Evolutionary conservation across 2,329 filamentous ascomycete genomes (phyloP), one percentile per base, ranked within the genome.

Genomic region (Capronia americana): DNA sequence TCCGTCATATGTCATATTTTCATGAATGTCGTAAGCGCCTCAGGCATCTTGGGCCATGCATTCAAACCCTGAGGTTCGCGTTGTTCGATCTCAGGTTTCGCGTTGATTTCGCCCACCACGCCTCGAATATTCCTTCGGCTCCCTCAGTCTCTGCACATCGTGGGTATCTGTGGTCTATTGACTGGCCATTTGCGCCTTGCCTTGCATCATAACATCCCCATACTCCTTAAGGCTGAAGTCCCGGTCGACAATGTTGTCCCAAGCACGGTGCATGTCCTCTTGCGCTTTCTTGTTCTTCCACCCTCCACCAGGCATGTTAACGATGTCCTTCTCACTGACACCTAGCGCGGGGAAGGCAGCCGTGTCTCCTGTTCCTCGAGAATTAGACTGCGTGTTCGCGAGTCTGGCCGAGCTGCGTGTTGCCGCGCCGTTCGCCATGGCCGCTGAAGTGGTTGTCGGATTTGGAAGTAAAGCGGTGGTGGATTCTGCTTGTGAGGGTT

Each of bases 251-350:
- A 88, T 70, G 68, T 72, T 73, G 30, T 83, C 81, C 79, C 80
- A 79, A 20, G 82, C 83, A 28, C 83, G 78, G 51, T 81, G 77
- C 70, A 80, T 83, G 62, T 88, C 86, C 66, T 88, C 86, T 67
- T 82, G 75, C 4, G 84, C 83, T 72, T 86, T 87, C 75, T 84
- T 85, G 68, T 80, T 86, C 70, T 80, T 80, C 85, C 85, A 88
- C 8, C 77, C 77, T 54, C 81, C 82, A 2, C 85, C 82, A 7
- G 84, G 83, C 66, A 79, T 76, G 41, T 82, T 78, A 59, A 79
- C 78, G 64, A 71, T 71, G 70, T 72, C 74, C 20, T 48, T 61
- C 8, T 46, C 60, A 8, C 28, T 54, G 0, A 7, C 7, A 32
- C 6, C 41, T 2, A 50, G n/a, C 1, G 60, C 10, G 12, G 34